Base-by-base conservation (phyloP, 495 filamentous ascomycete species). In the Aspergillus baeticus region DNA sequence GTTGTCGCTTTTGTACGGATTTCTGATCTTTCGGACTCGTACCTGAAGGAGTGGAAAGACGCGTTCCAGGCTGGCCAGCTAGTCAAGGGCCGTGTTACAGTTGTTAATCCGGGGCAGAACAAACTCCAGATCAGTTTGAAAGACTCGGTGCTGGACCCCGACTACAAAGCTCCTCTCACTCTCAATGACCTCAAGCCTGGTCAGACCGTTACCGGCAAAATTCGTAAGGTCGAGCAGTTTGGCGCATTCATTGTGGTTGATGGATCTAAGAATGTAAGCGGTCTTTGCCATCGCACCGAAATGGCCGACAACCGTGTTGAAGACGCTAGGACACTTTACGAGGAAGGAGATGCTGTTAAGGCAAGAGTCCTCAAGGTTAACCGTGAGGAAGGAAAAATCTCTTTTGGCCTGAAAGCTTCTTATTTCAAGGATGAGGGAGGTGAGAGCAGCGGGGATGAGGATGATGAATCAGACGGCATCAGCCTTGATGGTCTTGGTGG, bases 11-110 rank as follows among this genome's bases (percentile, higher is more conserved):
- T 89, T 67, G 84, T 93, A 26, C 84, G 86, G 57, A 83, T 98
- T 44, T 87, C 87, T 10, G 91, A 97, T 64, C 83, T 98, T 15
- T 96, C 92, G 0, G 93, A 98, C 66, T 81, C 81, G 4, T 98
- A 83, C 66, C 76, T 98, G 62, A 98, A 97, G 70, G 90, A 97
- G 44, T 98, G 94, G 94, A 96, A 96, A 74, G 80, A 87, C n/a
- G 71, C 82, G 14, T 96, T 91, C 74, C 82, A 93, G 58, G 71
- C 88, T 33, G 90, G 91, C 63, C 91, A 97, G 69, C 78, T 98
- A 15, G 89, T 98, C 23, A 92, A 87, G 70, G 94, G 91, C 45
- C 89, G 90, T 43, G 77, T 98, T 63, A 84, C 87, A 21, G 68
- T 81, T 4, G 80, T 90, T 5, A 84, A 95, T 57, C 54, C 73